Evolutionary conservation across 495 filamentous ascomycete genomes (phyloP).

Genomic region (Penicillium bialowiezense): DNA sequence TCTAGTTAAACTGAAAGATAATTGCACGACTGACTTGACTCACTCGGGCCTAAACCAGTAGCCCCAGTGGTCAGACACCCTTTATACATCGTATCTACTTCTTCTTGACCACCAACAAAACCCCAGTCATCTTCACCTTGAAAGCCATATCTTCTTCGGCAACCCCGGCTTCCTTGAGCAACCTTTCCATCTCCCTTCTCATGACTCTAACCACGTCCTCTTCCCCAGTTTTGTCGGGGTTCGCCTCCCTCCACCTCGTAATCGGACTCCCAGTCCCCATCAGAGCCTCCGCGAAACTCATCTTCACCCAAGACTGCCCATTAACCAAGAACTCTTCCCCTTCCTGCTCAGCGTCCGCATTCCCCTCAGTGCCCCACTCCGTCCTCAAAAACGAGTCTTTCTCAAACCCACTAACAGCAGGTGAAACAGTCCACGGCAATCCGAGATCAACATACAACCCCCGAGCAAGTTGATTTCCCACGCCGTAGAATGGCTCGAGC

Average conservation of each 20-base stretch:
- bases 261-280: slow-evolving; percentile 42
- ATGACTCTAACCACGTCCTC: slow-evolving; percentile 23
- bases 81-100: background rate
- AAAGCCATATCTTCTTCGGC: slow-evolving; percentile 17
- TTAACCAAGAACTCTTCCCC: slow-evolving; percentile 23
- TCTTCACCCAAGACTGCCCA: slow-evolving; percentile 11
- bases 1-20: slow-evolving; percentile 2
- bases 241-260: slow-evolving; percentile 48
- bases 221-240: slow-evolving; percentile 31
- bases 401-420: slow-evolving; percentile 38
- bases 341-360: slow-evolving; percentile 13
- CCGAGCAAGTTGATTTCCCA: slow-evolving; percentile 35
- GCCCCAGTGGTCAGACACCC: too few species aligned
- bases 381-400: slow-evolving; percentile 34
- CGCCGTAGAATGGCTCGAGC: slow-evolving; percentile 31
- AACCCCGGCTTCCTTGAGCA: slow-evolving; percentile 21
- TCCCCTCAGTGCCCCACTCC: slow-evolving; percentile 38
- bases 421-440: slow-evolving; percentile 48
- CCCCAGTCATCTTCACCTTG: slow-evolving; percentile 6
- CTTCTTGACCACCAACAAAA: slow-evolving; percentile 20
- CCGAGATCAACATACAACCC: slow-evolving; percentile 40
- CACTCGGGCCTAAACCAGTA: background rate
- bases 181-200: slow-evolving; percentile 15
- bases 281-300: slow-evolving; percentile 33
- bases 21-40: background rate